These are phyloP conservation scores for Circinella minor DNA, from an alignment of 371 early-diverging fungal species.

Conservation along the genomic window DNA sequence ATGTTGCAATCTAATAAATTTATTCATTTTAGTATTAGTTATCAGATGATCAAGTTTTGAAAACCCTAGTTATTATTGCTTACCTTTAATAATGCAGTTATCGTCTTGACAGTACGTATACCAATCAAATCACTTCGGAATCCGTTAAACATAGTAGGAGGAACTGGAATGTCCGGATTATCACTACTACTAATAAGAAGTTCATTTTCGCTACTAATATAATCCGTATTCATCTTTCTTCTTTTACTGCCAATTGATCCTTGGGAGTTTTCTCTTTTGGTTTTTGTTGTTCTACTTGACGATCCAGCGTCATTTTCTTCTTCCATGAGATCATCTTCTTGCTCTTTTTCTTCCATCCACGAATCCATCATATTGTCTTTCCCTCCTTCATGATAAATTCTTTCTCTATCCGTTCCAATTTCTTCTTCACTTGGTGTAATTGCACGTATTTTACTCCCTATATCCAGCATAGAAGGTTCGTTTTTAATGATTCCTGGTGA, in stretches of 20 bases:
- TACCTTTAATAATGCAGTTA: conserved; percentile 41
- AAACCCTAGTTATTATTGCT: not conserved
- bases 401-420: not conserved
- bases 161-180: not conserved
- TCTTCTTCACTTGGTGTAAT: conserved; percentile 9
- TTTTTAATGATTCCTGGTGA: conserved; percentile 4
- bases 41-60: not conserved
- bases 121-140: not conserved
- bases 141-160: not conserved
- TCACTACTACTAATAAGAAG: not conserved
- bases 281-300: not conserved
- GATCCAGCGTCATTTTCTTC: too few species aligned
- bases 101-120: conserved; percentile 24
- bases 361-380: not conserved
- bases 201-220: not conserved
- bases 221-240: not conserved
- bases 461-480: conserved; percentile 13
- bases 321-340: not conserved
- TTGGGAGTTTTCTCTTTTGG: not conserved
- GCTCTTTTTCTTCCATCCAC: not conserved
- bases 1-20: conserved; percentile 38
- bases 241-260: not conserved
- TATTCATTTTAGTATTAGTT: not conserved
- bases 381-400: not conserved
- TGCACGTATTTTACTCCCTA: conserved; percentile 9